Evolutionary conservation across 2,329 filamentous ascomycete genomes (phyloP), one percentile per base, ranked within the genome.

Genomic region (Arthrobotrys megalospora): DNA sequence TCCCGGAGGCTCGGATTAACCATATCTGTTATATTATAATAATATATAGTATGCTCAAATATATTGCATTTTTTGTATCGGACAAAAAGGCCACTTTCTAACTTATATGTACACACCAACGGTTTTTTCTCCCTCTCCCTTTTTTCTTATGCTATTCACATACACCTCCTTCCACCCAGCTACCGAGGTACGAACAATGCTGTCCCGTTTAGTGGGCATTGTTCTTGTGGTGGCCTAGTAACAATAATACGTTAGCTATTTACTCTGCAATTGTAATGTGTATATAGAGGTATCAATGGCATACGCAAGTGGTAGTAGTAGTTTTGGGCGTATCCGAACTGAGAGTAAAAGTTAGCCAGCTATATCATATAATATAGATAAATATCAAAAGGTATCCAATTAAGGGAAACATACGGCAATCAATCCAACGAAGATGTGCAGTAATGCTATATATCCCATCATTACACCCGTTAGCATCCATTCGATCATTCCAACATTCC

Each of bases 221-320:
- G 92, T 99, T 98, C 93, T 99, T 99, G 92, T 98, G 95, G 90
- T 99, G 95, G 83, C 96, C 96, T 99, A 82, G 68, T 66, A 43
- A 41, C 24, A 76, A 55, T 48, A 47, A 19, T 45, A 47, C 7
- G 43, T 77, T 73, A 81, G 64, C 68, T 53, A 24, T 36, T 36
- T 12, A 2, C 28, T 19, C 24, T 38, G 24, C 24, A 2, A 16
- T 24, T n/a, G 14, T 7, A 2, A 76, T 41, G 19, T n/a, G 1
- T 32, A 58, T 52, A 36, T 6, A 11, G n/a, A 21, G 12, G 6
- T 12, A 36, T 55, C 12, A 1, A 19, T 43, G 28, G 10, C 19
- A 86, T 91, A 99, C 96, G 93, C 84, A 99, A 90, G 88, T 99
- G 96, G 93, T 97, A 98, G 90, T 99, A 98, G 91, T 99, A 99